Evolutionary conservation across 345 rosid species (phyloP).

Genomic region (Turnera subulata): DNA sequence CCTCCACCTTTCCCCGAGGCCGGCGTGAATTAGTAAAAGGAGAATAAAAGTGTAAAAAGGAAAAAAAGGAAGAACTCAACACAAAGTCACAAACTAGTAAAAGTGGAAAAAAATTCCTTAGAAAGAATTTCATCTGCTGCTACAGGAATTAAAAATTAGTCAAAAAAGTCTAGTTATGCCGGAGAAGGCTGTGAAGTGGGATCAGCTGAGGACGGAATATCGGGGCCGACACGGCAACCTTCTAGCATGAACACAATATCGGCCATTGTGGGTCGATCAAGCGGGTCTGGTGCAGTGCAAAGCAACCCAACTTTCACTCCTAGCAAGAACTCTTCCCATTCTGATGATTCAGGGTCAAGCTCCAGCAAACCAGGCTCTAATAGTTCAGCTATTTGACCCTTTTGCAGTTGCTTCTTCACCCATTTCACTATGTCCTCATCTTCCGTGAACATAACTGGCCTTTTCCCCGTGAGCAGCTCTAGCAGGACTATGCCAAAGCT

Average conservation of each 20-base stretch:
- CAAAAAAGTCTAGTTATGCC: constrained; percentile 29
- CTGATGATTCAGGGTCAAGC: constrained; percentile 91
- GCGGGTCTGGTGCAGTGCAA: constrained; percentile 84
- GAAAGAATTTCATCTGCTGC: background rate
- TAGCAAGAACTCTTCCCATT: constrained; percentile 95
- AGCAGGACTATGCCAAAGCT: constrained; percentile 91
- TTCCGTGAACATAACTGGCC: constrained; percentile 87
- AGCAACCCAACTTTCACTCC: constrained; percentile 93
- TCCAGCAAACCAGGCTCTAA: constrained; percentile 89
- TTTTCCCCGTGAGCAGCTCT: constrained; percentile 78
- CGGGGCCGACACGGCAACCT: constrained; percentile 93
- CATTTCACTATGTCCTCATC: constrained; percentile 97
- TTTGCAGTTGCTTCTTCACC: constrained; percentile 93
- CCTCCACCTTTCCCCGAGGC: constrained; percentile 8
- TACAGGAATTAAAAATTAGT: constrained; percentile 8
- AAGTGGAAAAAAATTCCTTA: background rate
- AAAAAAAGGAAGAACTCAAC: background rate
- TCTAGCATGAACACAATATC: constrained; percentile 98
- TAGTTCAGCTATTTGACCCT: constrained; percentile 77
- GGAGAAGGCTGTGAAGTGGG: constrained; percentile 85
- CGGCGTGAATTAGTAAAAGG: constrained; percentile 11
- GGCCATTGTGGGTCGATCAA: constrained; percentile 78
- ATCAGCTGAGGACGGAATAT: constrained; percentile 77
- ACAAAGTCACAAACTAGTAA: constrained; percentile 17
- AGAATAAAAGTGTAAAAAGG: background rate